phyloP scores from a whole-genome alignment of 1,139 yeast genomes.

The Taiozyma onychis region DNA sequence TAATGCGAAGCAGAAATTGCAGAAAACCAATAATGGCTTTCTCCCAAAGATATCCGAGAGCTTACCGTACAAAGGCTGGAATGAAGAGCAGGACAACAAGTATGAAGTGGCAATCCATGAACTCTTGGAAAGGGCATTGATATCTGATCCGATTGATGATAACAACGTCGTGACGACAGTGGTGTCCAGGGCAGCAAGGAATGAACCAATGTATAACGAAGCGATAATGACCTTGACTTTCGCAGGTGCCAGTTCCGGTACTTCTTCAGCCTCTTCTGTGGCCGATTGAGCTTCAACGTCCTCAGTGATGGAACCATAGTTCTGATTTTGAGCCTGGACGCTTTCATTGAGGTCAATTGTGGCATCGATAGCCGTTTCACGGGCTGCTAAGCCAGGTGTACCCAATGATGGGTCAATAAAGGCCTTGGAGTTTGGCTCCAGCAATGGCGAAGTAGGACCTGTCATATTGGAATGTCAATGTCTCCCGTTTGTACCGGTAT shows the following conservation, averaged over 20 bases:
- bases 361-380: conserved; percentile 9
- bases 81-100: conserved; percentile 53
- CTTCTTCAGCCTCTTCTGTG: not conserved
- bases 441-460: conserved; percentile 7
- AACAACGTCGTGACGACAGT: conserved; percentile 58
- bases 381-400: conserved; percentile 11
- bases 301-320: conserved; percentile 9
- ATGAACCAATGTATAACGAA: conserved; percentile 42
- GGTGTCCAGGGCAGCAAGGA: conserved; percentile 57
- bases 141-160: conserved; percentile 58
- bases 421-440: conserved; percentile 8
- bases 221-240: conserved; percentile 25
- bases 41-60: conserved; percentile 84
- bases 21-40: conserved; percentile 43
- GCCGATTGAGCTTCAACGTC: conserved; percentile 30
- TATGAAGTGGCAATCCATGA: conserved; percentile 62
- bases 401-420: conserved; percentile 12
- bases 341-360: conserved; percentile 2
- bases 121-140: conserved; percentile 45
- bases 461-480: not conserved
- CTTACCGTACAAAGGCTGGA: conserved; percentile 81
- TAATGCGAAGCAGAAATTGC: conserved; percentile 43
- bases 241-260: not conserved
- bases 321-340: not conserved
- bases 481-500: too few species aligned